Evolutionary conservation across 768 basidiomycete genomes (phyloP).

Genomic region (Collybiopsis confluens): DNA sequence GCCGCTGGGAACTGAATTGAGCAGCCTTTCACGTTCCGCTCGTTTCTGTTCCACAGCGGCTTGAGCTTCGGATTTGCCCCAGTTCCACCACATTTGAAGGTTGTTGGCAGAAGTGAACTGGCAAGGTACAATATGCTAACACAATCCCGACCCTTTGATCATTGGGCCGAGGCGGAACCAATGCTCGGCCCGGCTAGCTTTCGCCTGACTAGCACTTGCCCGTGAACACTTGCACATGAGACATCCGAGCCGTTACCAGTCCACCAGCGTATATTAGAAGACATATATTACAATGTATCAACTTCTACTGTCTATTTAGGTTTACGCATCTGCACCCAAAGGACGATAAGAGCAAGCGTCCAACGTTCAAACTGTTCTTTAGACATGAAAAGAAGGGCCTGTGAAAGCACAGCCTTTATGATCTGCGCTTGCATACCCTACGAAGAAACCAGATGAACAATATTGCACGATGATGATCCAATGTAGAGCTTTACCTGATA

Average conservation of each 20-base stretch:
- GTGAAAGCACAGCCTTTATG: slow-evolving; percentile 90
- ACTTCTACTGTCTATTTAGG: neutral
- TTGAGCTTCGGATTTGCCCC: neutral
- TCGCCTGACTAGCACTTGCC: too few relatives aligned
- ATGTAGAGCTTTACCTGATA: slow-evolving; percentile 67
- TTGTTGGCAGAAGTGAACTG: too few relatives aligned
- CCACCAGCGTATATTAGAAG: neutral
- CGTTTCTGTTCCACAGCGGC: neutral
- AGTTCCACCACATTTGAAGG: neutral
- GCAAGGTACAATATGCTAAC: too few relatives aligned
- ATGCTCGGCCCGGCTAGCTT: too few relatives aligned
- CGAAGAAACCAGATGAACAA: neutral
- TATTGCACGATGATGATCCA: neutral
- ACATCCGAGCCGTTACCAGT: neutral
- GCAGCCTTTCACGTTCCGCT: neutral
- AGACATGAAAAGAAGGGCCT: slow-evolving; percentile 93
- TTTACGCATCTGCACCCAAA: slow-evolving; percentile 35
- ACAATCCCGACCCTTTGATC: too few relatives aligned
- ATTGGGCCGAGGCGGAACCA: too few relatives aligned
- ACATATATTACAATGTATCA: neutral
- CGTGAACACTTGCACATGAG: too few relatives aligned
- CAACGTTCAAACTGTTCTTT: slow-evolving; percentile 96
- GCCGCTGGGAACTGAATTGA: neutral
- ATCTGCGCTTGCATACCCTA: slow-evolving; percentile 98
- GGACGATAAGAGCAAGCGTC: slow-evolving; percentile 67